phyloP scores from a whole-genome alignment of 2,329 filamentous ascomycete genomes.

The Helotiales sp. region DNA sequence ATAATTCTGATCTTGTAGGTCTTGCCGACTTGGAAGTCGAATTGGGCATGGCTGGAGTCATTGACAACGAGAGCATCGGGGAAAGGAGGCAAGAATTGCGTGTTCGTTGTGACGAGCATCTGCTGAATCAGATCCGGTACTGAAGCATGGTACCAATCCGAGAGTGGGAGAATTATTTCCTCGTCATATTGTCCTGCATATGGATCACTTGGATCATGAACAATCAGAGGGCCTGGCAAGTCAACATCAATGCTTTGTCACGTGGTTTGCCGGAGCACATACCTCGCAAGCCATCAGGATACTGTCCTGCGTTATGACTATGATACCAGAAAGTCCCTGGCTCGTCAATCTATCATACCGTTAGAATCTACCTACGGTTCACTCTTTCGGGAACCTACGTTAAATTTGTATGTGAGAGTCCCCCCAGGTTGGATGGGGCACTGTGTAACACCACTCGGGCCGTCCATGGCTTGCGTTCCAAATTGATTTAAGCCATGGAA shows the following conservation, averaged over 20 bases:
- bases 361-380: neutral
- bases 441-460: slow-evolving; percentile 49
- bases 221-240: slow-evolving; percentile 53
- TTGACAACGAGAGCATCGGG: slow-evolving; percentile 20
- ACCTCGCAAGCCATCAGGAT: slow-evolving; percentile 17
- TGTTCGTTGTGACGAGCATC: slow-evolving; percentile 15
- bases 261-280: neutral
- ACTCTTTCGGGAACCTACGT: slow-evolving; percentile 36
- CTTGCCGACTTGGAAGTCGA: slow-evolving; percentile 20
- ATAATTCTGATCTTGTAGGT: slow-evolving; percentile 26
- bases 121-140: slow-evolving; percentile 16
- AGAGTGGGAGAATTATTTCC: slow-evolving; percentile 56
- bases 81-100: slow-evolving; percentile 9
- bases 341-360: slow-evolving; percentile 27
- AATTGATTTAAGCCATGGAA: slow-evolving; percentile 62
- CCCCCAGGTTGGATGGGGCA: slow-evolving; percentile 30
- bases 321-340: slow-evolving; percentile 58
- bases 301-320: slow-evolving; percentile 50
- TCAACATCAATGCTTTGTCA: neutral
- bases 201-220: slow-evolving; percentile 57
- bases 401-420: slow-evolving; percentile 30
- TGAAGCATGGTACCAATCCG: slow-evolving; percentile 55
- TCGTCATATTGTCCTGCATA: slow-evolving; percentile 54
- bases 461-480: slow-evolving; percentile 58
- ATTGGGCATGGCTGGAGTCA: slow-evolving; percentile 15